A percentile compares a stretch with the other conserved stretches of the same genome.
Conservation (phyloP, 768 basidiomycete genomes). For the Mrakia frigida region DNA sequence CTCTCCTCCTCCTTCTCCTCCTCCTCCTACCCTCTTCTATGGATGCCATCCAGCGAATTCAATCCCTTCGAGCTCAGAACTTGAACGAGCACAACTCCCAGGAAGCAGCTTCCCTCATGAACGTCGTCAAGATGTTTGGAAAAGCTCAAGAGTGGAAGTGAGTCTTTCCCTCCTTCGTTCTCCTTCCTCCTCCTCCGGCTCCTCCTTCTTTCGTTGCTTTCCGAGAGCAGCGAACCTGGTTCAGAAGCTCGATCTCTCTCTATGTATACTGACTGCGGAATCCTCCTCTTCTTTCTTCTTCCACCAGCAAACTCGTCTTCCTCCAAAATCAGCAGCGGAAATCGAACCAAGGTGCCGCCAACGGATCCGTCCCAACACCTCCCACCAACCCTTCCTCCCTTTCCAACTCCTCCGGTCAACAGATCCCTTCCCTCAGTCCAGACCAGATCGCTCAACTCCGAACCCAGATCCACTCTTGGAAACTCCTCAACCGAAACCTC, state of each 20-base stretch:
- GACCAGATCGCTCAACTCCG: conserved; percentile 44
- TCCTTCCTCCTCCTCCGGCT: neutral
- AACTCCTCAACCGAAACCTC: conserved; percentile 40
- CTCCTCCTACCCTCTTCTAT: neutral
- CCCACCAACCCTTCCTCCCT: neutral
- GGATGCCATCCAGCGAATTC: conserved; percentile 46
- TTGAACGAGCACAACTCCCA: conserved; percentile 49
- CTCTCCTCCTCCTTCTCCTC: neutral
- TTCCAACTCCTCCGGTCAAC: neutral
- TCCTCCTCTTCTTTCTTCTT: neutral
- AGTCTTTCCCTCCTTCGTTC: neutral
- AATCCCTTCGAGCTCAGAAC: conserved; percentile 49
- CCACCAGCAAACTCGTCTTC: conserved; percentile 3
- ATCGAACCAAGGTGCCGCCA: neutral
- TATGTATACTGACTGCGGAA: no score
- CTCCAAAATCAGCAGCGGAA: conserved; percentile 4
- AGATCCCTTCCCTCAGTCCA: conserved; percentile 34
- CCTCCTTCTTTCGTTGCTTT: neutral
- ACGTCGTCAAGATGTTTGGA: conserved; percentile 46
- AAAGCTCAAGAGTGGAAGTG: conserved; percentile 24
- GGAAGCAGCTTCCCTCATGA: conserved; percentile 49
- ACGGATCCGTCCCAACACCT: neutral
- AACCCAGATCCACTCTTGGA: conserved; percentile 42
- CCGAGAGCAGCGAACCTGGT: no score
- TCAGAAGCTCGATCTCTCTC: no score